These are phyloP conservation scores for Theileria annulata DNA, from an alignment of 169 alveolate genomes.

Conservation along the genomic window DNA sequence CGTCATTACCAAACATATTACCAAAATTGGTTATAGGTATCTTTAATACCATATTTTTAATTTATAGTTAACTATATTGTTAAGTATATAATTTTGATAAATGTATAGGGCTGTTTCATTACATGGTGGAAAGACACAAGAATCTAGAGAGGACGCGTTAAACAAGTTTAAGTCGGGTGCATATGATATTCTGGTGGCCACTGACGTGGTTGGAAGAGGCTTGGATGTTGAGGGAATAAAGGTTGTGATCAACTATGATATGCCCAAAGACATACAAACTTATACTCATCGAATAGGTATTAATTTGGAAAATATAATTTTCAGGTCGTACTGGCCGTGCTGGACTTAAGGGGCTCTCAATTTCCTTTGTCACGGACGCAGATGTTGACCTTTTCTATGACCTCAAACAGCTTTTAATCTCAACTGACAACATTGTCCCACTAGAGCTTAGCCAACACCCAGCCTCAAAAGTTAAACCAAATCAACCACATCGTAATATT, in stretches of 20 bases:
- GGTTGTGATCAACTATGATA: slow-evolving; percentile 95
- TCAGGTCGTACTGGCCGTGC: slow-evolving; percentile 99
- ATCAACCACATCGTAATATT: slow-evolving; percentile 13
- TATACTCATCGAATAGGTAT: slow-evolving; percentile 93
- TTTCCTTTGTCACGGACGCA: slow-evolving; percentile 90
- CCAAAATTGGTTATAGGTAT: slow-evolving; percentile 77
- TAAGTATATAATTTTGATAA: not conserved
- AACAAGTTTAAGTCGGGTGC: slow-evolving; percentile 87
- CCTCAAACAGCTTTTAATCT: slow-evolving; percentile 84
- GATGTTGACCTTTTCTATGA: slow-evolving; percentile 89
- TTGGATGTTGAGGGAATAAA: slow-evolving; percentile 93
- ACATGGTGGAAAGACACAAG: slow-evolving; percentile 94
- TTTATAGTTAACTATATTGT: not conserved
- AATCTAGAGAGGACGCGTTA: slow-evolving; percentile 90
- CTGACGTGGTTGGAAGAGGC: slow-evolving; percentile 99
- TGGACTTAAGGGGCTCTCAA: slow-evolving; percentile 96
- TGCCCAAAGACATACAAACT: slow-evolving; percentile 94
- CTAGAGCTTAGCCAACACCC: slow-evolving; percentile 87
- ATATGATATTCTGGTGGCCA: slow-evolving; percentile 92
- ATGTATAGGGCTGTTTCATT: slow-evolving; percentile 73
- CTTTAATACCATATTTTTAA: not conserved
- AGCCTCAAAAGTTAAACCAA: slow-evolving; percentile 84
- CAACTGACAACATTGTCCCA: slow-evolving; percentile 90
- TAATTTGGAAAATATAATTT: not conserved
- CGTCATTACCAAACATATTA: slow-evolving; percentile 78